phyloP scores from a whole-genome alignment of 148 eudicot genomes.

The Persicaria tinctoria region DNA sequence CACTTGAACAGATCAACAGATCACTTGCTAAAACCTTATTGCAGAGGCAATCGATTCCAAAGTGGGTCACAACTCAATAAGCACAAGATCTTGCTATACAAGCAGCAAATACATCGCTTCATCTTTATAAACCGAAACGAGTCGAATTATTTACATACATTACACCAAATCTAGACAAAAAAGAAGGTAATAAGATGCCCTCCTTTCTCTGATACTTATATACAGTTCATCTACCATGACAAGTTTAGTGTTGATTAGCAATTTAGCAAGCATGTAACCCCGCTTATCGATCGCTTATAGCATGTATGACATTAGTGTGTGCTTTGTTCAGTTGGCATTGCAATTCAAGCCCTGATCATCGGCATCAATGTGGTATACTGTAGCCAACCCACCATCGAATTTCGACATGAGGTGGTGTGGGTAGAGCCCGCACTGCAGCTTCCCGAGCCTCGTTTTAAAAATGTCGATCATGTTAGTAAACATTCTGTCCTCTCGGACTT shows the following conservation, averaged over 20 bases:
- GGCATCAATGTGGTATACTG: conserved; percentile 60
- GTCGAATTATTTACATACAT: background rate
- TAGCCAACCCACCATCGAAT: conserved; percentile 56
- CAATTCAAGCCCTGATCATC: conserved; percentile 42
- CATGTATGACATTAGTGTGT: background rate
- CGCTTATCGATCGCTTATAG: background rate
- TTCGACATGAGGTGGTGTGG: conserved; percentile 59
- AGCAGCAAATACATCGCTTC: background rate
- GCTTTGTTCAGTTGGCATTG: conserved; percentile 22
- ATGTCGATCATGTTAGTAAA: conserved; percentile 67
- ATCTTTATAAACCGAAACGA: background rate
- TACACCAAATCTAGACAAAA: background rate
- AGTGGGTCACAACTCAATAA: too few species aligned
- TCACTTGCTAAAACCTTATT: too few species aligned
- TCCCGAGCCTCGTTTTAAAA: conserved; percentile 56
- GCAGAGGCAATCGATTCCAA: too few species aligned
- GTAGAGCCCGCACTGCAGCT: conserved; percentile 61
- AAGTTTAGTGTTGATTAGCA: background rate
- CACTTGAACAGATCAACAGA: too few species aligned
- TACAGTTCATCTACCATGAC: background rate
- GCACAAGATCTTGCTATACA: too few species aligned
- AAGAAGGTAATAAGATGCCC: background rate
- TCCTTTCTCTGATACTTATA: background rate
- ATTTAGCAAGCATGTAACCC: background rate
- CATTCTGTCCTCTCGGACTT: conserved; percentile 61